Base-by-base conservation (phyloP, 768 basidiomycete species). In the Polyporus arcularius region DNA sequence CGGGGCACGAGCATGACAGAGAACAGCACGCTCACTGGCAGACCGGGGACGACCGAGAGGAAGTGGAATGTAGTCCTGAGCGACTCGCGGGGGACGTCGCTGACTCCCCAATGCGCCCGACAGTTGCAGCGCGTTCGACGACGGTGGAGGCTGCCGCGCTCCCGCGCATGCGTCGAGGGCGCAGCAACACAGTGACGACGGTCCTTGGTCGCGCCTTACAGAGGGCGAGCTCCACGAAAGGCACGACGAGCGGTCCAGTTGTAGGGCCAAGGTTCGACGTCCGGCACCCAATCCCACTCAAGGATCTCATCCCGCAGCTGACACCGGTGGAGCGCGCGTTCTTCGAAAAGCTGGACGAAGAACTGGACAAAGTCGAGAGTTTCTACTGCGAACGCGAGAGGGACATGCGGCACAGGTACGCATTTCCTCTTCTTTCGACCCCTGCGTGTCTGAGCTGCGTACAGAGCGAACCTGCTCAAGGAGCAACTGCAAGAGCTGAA, bases 361-460 rank as follows among this genome's bases (percentile, higher is more conserved):
- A 99, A 70, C 77, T 98, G 2, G 85, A 88, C 21, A 97, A 96
- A 72, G 85, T 98, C 12, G 91, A 92, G 60, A 74, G 77, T 0
- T 99, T 99, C 73, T 98, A 92, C 71, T 68, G 82, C 5, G 85
- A 83, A 28, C 81, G 87, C 31, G 94, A 86, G 74, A 79, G 79
- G 48, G 86, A 82, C 74, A 87, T 83, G 85, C 74, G 74, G 68
- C 47, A 53, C 26, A 65, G 67, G 71, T 73, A 38, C 15, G 53
- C 39, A 4, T 41, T 41, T 12, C 4, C 30, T 3, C 15, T 8
- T 54, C 55, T 16, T 64, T 57, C 43, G 47, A 52, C 43, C 52
- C 61, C 35, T 12, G 4, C 28, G 4, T 52, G 18, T 9, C 47
- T 46, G 21, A 32, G 4, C n/a, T 2, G 16, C 30, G 21, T 9